Conservation (phyloP, 148 eudicot species). For the Polygonum maritimum region DNA sequence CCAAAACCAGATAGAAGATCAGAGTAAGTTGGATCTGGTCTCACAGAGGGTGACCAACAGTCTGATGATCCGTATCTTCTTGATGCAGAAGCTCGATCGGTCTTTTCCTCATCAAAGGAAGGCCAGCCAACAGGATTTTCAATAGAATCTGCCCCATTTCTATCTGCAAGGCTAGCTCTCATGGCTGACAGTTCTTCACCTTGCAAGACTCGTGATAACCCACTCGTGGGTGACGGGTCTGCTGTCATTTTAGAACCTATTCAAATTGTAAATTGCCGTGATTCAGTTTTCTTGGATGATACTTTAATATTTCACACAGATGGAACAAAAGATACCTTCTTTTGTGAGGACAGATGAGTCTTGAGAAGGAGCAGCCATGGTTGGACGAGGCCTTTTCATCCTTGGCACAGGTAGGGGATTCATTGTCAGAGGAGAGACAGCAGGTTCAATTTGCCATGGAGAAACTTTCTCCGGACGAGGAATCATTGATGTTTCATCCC, state of each 20-base stretch:
- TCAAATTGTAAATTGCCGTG: not conserved
- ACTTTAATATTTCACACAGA: not conserved
- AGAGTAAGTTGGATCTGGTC: conserved; percentile 61
- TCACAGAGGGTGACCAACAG: conserved; percentile 36
- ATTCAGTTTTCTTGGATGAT: not conserved
- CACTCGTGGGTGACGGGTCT: conserved; percentile 55
- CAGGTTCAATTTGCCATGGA: conserved; percentile 95
- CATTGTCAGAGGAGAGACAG: conserved; percentile 58
- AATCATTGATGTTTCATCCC: conserved; percentile 90
- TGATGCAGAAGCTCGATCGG: conserved; percentile 36
- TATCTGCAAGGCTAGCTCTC: conserved; percentile 61
- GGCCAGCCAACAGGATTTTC: conserved; percentile 55
- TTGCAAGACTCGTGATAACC: conserved; percentile 70
- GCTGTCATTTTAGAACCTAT: conserved; percentile 26
- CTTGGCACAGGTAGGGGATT: conserved; percentile 79
- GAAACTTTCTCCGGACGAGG: conserved; percentile 96
- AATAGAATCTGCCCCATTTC: conserved; percentile 57
- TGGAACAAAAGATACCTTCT: conserved; percentile 50
- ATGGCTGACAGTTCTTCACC: conserved; percentile 75
- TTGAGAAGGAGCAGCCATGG: conserved; percentile 46
- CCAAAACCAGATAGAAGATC: conserved; percentile 81
- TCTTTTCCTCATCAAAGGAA: conserved; percentile 51
- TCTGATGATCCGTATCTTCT: conserved; percentile 40
- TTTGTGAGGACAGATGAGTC: conserved; percentile 73
- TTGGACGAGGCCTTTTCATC: conserved; percentile 77